Evolutionary conservation across 2,329 filamentous ascomycete genomes (phyloP), one percentile per base, ranked within the genome.

Genomic region (Exophiala sp.): DNA sequence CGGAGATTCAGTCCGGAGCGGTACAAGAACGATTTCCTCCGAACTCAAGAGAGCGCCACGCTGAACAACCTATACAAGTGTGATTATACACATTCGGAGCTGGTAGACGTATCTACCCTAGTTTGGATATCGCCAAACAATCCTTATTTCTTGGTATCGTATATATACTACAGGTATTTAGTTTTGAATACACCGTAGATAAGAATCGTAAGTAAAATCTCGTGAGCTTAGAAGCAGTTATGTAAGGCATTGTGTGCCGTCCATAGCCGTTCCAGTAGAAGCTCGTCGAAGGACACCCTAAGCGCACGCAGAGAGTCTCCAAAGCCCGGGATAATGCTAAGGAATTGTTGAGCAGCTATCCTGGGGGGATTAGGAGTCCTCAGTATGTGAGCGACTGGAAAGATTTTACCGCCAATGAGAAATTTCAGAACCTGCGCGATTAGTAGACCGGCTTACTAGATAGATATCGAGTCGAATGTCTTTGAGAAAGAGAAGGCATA

Each of bases 121-220:
- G 66, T 14, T 16, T 39, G 12, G 5, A 63, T 50, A 63, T 72
- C 29, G 68, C 66, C 1, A 53, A 55, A 0, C 65, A 66, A n/a
- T 65, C 64, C 65, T 47, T 75, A 66, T 60, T 81, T 60, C 77
- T 82, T 52, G 80, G 79, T 14, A 79, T 83, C 53, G 75, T 77
- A 0, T 68, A 79, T 21, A 79, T 83, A 73, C 40, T 57, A 8
- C 35, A 24, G 16, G 50, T 10, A 2, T 57, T 54, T 36, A 21
- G 33, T 16, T 40, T 57, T 33, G 43, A 46, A 10, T 5, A 24
- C 11, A n/a, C n/a, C 5, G 43, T 33, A 2, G 43, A 46, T 6
- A 10, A 46, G 5, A 20, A 33, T 3, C 4, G 14, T 11, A 24
- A 42, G 3, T 5, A 42, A 11, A 24, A 3, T 16, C 12, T n/a